Conservation (phyloP, 2,329 filamentous ascomycete genomes). For the Chalara sp. region DNA sequence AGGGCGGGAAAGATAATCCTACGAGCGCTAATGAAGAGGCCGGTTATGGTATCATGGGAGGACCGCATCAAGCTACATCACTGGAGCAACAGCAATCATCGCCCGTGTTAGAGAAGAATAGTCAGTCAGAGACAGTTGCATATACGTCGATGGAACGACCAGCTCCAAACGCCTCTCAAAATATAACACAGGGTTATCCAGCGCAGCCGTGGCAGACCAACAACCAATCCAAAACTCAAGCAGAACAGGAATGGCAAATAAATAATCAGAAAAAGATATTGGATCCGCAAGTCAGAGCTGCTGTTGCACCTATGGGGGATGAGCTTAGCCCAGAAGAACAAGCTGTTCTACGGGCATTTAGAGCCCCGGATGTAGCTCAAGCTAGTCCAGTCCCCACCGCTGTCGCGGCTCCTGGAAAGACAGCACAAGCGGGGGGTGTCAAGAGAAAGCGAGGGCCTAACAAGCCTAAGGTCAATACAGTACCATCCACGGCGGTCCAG, state of each 20-base stretch:
- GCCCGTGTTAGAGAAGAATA: conserved; percentile 11
- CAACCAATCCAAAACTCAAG: conserved; percentile 7
- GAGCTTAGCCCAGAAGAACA: conserved; percentile 26
- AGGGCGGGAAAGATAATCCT: conserved; percentile 20
- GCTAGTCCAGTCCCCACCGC: conserved; percentile 11
- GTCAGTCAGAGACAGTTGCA: conserved; percentile 7
- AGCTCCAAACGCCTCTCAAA: conserved; percentile 28
- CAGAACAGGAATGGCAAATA: background rate
- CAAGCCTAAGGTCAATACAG: conserved; percentile 18
- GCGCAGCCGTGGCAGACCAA: conserved; percentile 19
- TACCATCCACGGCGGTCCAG: background rate
- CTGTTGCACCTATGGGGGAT: conserved; percentile 10
- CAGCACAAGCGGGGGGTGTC: conserved; percentile 10
- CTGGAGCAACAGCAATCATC: conserved; percentile 11
- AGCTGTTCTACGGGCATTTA: conserved; percentile 26
- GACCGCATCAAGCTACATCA: conserved; percentile 8
- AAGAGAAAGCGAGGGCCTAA: conserved; percentile 22
- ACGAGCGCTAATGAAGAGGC: conserved; percentile 7
- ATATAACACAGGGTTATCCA: conserved; percentile 10
- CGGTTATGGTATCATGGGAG: conserved; percentile 8
- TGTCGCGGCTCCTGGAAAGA: conserved; percentile 12
- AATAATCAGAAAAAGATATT: background rate
- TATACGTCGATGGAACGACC: background rate
- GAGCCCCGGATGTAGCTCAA: conserved; percentile 11
- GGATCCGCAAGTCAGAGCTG: background rate